Evolutionary conservation across 257 asterid species (phyloP), one percentile per base, ranked within the genome.

Genomic region (Ophiorrhiza pumila): DNA sequence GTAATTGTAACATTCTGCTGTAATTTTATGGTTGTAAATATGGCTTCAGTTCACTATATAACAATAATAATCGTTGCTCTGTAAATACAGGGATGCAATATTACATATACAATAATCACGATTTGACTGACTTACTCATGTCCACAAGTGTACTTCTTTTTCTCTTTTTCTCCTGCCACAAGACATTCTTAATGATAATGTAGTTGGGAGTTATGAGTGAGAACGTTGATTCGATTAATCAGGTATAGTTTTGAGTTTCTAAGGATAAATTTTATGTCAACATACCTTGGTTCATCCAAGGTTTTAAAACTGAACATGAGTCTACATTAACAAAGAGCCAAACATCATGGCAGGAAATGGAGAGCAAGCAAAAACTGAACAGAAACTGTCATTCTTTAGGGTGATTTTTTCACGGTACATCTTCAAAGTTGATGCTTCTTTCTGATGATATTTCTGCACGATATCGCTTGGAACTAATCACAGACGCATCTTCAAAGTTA

Each of bases 401-500:
- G 0, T 50, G 4, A 52, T 32, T 29, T 12, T 27, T 7, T 57
- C 18, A 58, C 22, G 35, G 23, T 42, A 11, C 42, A 57, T 37
- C 65, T 41, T 5, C 57, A 25, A 71, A 41, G 31, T 68, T 57
- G 17, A 43, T 45, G 0, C 58, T 43, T 58, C 68, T 29, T 1
- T 50, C 63, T 27, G 72, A 31, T 22, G 60, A 29, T n/a, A 23
- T 4, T 43, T 71, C 79, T 62, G 81, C 4, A 27, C 47, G 73
- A 65, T 65, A 69, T 64, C 72, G 69, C 64, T 68, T 76, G 32
- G 79, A 76, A 64, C 72, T 42, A 53, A 56, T 53, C 52, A 60
- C 64, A 37, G 80, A 45, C 29, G 56, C 56, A 71, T 71, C 80
- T 41, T 34, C 76, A 55, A 32, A 61, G 23, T n/a, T 42, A 70